A percentile compares a stretch with the other conserved stretches of the same genome.
Evolutionary conservation across 805 yeast genomes (phyloP).

Genomic region (Saccharomyces jurei): DNA sequence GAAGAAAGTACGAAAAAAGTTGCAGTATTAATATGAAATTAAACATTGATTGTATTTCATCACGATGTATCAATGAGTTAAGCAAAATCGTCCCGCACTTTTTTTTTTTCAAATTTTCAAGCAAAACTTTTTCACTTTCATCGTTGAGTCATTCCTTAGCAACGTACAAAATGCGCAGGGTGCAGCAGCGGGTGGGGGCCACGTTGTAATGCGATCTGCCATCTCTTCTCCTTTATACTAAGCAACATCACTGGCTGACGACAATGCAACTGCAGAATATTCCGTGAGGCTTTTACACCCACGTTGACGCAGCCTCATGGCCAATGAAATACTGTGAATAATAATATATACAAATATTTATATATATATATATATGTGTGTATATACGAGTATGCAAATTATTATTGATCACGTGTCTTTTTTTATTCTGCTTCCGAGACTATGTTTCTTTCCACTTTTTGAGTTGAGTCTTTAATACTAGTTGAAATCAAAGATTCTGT

Average conservation of each 20-base stretch:
- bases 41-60: not conserved
- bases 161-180: not conserved
- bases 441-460: not conserved
- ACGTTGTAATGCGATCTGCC: not conserved
- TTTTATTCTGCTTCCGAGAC: not conserved
- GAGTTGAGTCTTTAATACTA: not conserved
- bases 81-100: not conserved
- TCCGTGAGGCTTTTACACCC: not conserved
- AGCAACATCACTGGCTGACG: not conserved
- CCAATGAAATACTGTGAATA: not conserved
- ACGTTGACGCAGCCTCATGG: not conserved
- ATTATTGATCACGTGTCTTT: not conserved
- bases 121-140: not conserved
- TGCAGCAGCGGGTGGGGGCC: not conserved
- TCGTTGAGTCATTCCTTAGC: not conserved
- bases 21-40: not conserved
- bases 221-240: not conserved
- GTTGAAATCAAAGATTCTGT: not conserved
- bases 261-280: not conserved
- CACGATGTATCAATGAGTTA: not conserved
- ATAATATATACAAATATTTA: not conserved
- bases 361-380: not conserved
- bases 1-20: not conserved
- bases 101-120: not conserved
- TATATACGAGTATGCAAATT: not conserved